phyloP scores from a whole-genome alignment of 805 yeast genomes.

The Starmerella stigmatis region DNA sequence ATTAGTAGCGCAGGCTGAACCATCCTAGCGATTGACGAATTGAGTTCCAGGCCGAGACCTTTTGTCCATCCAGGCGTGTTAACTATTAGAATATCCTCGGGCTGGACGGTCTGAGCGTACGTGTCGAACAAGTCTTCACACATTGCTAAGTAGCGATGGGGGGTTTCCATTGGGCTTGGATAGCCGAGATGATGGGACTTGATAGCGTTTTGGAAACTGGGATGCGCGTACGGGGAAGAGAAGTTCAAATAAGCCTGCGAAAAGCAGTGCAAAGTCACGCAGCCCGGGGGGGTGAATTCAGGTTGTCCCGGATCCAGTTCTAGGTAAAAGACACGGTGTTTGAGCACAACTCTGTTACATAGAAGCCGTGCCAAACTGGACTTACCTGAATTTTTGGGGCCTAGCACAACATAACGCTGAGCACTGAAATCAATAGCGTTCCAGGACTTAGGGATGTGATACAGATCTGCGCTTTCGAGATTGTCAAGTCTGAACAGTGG shows the following conservation, averaged over 20 bases:
- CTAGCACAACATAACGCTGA: constrained; percentile 37
- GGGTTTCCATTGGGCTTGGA: constrained; percentile 56
- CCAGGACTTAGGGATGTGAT: constrained; percentile 22
- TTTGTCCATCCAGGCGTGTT: constrained; percentile 89
- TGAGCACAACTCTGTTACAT: constrained; percentile 17
- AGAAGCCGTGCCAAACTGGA: constrained; percentile 54
- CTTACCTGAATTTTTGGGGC: constrained; percentile 73
- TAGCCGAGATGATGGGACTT: constrained; percentile 47
- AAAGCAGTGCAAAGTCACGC: constrained; percentile 45
- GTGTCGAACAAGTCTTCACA: constrained; percentile 35
- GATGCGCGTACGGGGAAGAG: constrained; percentile 34
- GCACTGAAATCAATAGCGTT: constrained; percentile 9
- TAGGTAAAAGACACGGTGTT: constrained; percentile 38
- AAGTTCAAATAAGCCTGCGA: constrained; percentile 27
- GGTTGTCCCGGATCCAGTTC: constrained; percentile 90
- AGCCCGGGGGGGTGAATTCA: constrained; percentile 62
- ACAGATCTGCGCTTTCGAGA: not conserved
- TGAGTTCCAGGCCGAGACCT: constrained; percentile 67
- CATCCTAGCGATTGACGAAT: constrained; percentile 35
- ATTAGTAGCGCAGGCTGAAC: constrained; percentile 45
- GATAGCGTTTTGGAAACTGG: constrained; percentile 22
- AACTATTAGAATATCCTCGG: constrained; percentile 37
- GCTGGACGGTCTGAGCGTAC: constrained; percentile 19
- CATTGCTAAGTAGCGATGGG: constrained; percentile 42
- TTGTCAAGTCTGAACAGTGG: constrained; percentile 1